Evolutionary conservation across 75 land plant genomes (phyloP).

Genomic region (Ceratopteris richardii): DNA sequence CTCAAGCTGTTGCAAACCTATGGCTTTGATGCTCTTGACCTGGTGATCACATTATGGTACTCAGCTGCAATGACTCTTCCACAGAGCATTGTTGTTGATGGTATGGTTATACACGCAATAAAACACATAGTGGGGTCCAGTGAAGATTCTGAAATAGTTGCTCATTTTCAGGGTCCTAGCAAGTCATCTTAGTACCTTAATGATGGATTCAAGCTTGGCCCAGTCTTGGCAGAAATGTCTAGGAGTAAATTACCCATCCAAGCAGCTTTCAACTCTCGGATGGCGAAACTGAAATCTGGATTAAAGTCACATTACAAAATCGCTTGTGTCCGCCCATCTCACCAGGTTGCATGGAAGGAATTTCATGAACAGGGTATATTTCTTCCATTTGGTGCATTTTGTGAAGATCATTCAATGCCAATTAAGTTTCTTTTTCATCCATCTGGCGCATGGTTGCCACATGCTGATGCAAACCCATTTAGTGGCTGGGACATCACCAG

Average conservation of each 20-base stretch:
- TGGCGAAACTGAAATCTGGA: background rate
- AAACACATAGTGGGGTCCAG: background rate
- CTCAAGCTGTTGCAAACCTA: slow-evolving; percentile 2
- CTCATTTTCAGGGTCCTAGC: background rate
- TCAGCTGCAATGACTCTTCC: background rate
- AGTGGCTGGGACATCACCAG: background rate
- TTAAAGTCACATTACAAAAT: background rate
- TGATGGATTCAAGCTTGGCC: background rate
- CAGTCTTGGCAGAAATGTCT: background rate
- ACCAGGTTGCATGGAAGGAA: slow-evolving; percentile 2
- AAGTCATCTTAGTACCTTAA: background rate
- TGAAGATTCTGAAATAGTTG: background rate
- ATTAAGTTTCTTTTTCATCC: slow-evolving; percentile 8
- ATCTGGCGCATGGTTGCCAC: background rate
- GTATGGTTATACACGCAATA: background rate
- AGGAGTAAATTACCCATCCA: background rate
- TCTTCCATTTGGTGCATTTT: slow-evolving; percentile 2
- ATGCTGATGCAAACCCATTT: background rate
- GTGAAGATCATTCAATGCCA: background rate
- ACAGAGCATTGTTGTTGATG: slow-evolving; percentile 5
- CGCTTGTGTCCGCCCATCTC: background rate
- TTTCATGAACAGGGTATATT: background rate
- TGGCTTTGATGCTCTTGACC: slow-evolving; percentile 4
- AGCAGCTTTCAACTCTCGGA: background rate
- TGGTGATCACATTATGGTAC: slow-evolving; percentile 4